Percentiles rank a stretch among this genome's conserved stretches.
Conservation (phyloP, 805 yeast species). For the Spathaspora hagerdaliae region DNA sequence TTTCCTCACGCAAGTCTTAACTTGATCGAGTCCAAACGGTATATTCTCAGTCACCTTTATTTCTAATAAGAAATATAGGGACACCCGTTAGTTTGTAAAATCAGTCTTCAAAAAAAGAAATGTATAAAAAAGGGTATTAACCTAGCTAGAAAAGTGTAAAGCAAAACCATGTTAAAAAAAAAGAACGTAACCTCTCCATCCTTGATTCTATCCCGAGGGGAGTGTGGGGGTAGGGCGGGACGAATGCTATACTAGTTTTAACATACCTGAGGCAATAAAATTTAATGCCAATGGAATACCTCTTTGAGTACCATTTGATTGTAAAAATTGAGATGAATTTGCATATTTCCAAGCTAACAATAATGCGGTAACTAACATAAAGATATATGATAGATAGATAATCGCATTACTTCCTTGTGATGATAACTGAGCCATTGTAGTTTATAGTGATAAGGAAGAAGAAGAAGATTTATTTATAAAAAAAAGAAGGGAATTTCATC, state of each 20-base stretch:
- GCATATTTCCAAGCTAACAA: slow-evolving; percentile 53
- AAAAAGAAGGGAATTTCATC: too few relatives aligned
- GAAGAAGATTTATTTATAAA: neutral
- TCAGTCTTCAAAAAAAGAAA: neutral
- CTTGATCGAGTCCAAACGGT: slow-evolving; percentile 45
- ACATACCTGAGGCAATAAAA: slow-evolving; percentile 87
- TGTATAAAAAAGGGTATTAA: too few relatives aligned
- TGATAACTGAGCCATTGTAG: slow-evolving; percentile 23
- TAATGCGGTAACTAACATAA: slow-evolving; percentile 36
- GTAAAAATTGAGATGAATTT: slow-evolving; percentile 55
- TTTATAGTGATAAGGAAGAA: neutral
- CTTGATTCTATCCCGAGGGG: too few relatives aligned
- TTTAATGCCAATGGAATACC: slow-evolving; percentile 82
- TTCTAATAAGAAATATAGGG: slow-evolving; percentile 4
- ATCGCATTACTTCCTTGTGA: slow-evolving; percentile 42
- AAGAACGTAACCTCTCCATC: neutral
- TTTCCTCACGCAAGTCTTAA: slow-evolving; percentile 43
- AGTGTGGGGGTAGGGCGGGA: too few relatives aligned
- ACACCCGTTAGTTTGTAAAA: slow-evolving; percentile 22
- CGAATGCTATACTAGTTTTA: too few relatives aligned
- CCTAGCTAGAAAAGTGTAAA: neutral
- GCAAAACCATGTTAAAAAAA: neutral
- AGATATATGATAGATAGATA: slow-evolving; percentile 37
- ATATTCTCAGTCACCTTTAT: slow-evolving; percentile 28
- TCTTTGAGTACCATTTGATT: slow-evolving; percentile 76